These are phyloP conservation scores for Exobasidium rhododendri DNA, from an alignment of 1,284 basidiomycete genomes.

Conservation along the genomic window DNA sequence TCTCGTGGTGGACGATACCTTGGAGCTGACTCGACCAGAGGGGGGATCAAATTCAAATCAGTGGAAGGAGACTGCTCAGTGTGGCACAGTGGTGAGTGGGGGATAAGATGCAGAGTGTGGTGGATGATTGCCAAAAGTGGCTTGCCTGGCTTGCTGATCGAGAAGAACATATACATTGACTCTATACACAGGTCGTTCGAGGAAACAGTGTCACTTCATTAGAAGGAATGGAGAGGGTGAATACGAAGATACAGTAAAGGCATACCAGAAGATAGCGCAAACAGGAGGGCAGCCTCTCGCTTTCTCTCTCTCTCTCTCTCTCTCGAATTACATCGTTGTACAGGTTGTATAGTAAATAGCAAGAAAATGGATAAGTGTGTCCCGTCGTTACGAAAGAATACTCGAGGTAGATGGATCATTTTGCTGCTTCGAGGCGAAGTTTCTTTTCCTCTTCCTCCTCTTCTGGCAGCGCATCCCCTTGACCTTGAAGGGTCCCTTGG, in stretches of 20 bases:
- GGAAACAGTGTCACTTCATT: conserved; percentile 53
- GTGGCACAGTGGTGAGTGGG: conserved; percentile 48
- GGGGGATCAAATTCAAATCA: conserved; percentile 65
- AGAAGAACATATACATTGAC: no score
- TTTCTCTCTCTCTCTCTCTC: no score
- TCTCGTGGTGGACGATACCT: conserved; percentile 89
- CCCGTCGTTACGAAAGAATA: no score
- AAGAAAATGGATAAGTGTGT: no score
- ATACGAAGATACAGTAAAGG: conserved; percentile 19
- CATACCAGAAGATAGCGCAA: no score
- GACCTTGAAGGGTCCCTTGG: conserved; percentile 22
- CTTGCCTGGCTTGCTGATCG: no score
- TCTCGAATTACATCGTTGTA: no score
- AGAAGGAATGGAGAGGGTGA: conserved; percentile 48
- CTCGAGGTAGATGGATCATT: no score
- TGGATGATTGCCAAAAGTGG: background rate
- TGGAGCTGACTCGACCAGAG: conserved; percentile 76
- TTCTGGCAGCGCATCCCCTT: conserved; percentile 34
- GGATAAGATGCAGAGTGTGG: background rate
- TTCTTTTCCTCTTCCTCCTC: conserved; percentile 33
- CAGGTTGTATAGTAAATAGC: no score
- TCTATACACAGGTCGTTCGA: conserved; percentile 41
- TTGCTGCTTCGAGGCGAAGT: no score
- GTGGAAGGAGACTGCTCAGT: conserved; percentile 43
- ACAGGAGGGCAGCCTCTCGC: no score